Evolutionary conservation across 257 asterid species (phyloP).

Genomic region (Lantana camara): DNA sequence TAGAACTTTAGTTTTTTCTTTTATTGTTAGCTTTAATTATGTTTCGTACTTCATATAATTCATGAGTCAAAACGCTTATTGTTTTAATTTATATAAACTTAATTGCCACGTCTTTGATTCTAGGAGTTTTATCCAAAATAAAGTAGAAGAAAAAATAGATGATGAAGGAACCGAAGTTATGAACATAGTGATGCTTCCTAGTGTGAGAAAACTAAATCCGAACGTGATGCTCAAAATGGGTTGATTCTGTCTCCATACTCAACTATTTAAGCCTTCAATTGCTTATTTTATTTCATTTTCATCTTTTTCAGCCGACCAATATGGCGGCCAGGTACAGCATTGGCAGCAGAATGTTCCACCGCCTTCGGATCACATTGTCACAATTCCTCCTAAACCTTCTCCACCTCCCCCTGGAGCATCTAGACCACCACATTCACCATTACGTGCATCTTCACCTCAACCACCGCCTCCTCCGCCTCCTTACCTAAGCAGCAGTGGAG

Average conservation of each 20-base stretch:
- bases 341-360: constrained; percentile 62
- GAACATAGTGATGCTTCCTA: background rate
- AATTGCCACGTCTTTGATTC: background rate
- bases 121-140: background rate
- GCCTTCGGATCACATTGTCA: constrained; percentile 41
- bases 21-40: background rate
- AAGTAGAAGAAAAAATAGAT: background rate
- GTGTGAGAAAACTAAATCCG: no score
- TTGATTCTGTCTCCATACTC: no score
- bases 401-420: constrained; percentile 49
- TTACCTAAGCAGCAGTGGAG: constrained; percentile 54
- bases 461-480: constrained; percentile 48
- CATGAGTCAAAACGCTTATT: no score
- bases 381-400: constrained; percentile 47
- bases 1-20: background rate
- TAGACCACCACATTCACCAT: constrained; percentile 52
- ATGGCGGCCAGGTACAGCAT: constrained; percentile 47
- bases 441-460: constrained; percentile 32
- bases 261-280: no score
- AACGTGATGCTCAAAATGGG: no score
- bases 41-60: no score
- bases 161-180: background rate
- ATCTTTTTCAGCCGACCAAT: constrained; percentile 44
- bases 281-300: background rate
- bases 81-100: background rate